Evolutionary conservation across 2,329 filamentous ascomycete genomes (phyloP), one percentile per base, ranked within the genome.

Genomic region (Endocalyx cinctus): DNA sequence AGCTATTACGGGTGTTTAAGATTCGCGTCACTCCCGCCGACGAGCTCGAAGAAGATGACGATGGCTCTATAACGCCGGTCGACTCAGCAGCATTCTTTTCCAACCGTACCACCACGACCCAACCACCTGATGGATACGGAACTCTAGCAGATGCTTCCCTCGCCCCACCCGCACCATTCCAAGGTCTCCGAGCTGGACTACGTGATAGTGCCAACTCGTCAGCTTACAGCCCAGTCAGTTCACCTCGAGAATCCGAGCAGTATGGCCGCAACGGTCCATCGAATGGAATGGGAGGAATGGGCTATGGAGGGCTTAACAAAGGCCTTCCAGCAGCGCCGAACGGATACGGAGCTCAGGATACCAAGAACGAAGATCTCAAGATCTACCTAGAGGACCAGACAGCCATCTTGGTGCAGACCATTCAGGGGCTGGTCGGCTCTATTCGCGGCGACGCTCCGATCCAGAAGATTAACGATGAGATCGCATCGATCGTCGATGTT

Each of bases 311-410:
- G 5, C 18, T 42, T 30, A 58, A 60, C 42, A 64, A 61, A 36
- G 60, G 53, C 35, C 47, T 56, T 16, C 50, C 54, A 4, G 45
- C 47, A 27, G 41, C 47, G n/a, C 54, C 57, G 15, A 69, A 70
- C 34, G 62, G 60, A 31, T 66, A 66, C 43, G 58, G 44, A 15
- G 43, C 45, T 31, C 57, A 55, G 20, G 58, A 58, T 27, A 54
- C 52, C 25, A 65, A 69, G 43, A 57, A 62, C 17, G 69, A 74
- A 43, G 74, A 77, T 40, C 59, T 77, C 34, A 74, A 72, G 77
- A 75, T 85, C 39, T 89, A 87, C 54, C 74, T 94, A 22, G 84
- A 92, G 53, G 84, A 89, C 52, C 85, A 92, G 57, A 89, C 84
- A 10, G 84, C 85, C 31, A 66, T 79, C 4, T 72, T 94, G 38